Conservation (phyloP, 495 filamentous ascomycete species). For the Aspergillus ostianus region DNA sequence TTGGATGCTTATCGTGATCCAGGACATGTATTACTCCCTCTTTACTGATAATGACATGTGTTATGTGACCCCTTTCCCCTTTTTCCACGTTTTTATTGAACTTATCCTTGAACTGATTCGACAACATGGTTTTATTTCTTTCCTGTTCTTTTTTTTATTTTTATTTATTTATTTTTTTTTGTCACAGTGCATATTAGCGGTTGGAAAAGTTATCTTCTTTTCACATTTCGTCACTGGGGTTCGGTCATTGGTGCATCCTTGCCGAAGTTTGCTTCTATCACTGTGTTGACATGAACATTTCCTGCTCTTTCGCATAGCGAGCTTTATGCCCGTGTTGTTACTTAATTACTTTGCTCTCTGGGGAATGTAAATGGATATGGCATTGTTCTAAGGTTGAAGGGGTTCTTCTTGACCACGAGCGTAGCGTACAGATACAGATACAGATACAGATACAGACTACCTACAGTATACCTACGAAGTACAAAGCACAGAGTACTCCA, state of each 20-base stretch:
- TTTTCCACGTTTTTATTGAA: not conserved
- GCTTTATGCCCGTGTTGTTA: constrained; percentile 25
- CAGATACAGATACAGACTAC: too few species aligned
- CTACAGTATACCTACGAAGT: too few species aligned
- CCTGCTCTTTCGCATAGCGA: constrained; percentile 26
- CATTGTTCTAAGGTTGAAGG: not conserved
- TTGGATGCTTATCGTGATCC: constrained; percentile 21
- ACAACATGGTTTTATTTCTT: too few species aligned
- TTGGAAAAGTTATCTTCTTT: constrained; percentile 48
- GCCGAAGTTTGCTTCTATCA: constrained; percentile 20
- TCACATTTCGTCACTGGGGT: constrained; percentile 32
- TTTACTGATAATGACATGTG: constrained; percentile 51
- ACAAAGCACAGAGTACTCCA: not conserved
- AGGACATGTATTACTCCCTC: constrained; percentile 46
- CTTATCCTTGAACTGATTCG: not conserved
- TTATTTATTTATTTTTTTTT: not conserved
- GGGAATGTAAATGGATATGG: not conserved
- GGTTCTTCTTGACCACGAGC: too few species aligned
- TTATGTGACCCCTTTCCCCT: constrained; percentile 37
- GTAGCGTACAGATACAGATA: too few species aligned
- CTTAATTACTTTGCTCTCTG: constrained; percentile 8
- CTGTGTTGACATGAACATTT: constrained; percentile 23
- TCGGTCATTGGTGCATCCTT: constrained; percentile 21
- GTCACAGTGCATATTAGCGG: constrained; percentile 51
- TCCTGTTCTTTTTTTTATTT: too few species aligned